Evolutionary conservation across 2,329 filamentous ascomycete species (phyloP).

Genomic region (Monosporascus ibericus): DNA sequence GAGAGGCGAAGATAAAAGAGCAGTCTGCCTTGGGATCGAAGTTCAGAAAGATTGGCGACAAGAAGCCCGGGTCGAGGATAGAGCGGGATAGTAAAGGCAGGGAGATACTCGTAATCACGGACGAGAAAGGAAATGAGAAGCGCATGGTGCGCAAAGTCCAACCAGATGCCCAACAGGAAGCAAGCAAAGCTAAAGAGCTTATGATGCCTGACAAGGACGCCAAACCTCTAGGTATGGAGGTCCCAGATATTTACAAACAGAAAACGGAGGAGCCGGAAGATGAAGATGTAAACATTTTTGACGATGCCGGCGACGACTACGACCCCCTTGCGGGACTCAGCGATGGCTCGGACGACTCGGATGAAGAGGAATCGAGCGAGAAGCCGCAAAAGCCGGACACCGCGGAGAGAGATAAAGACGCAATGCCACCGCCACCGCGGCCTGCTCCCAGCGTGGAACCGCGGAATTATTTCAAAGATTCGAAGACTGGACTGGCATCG

Average conservation of each 20-base stretch:
- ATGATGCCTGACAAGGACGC: constrained; percentile 48
- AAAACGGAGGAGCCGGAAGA: constrained; percentile 44
- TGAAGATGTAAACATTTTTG: constrained; percentile 59
- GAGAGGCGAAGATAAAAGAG: constrained; percentile 49
- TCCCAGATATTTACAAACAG: constrained; percentile 53
- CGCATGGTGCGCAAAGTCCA: constrained; percentile 54
- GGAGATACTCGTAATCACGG: constrained; percentile 59
- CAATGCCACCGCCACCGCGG: constrained; percentile 42
- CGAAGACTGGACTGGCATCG: constrained; percentile 48
- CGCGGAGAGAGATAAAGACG: constrained; percentile 17
- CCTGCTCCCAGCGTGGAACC: constrained; percentile 29
- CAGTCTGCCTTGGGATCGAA: constrained; percentile 49
- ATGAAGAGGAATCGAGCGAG: constrained; percentile 25
- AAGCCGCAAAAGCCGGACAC: constrained; percentile 12
- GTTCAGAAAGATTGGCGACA: constrained; percentile 60
- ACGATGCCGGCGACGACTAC: constrained; percentile 60
- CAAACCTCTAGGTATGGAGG: constrained; percentile 59
- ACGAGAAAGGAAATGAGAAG: constrained; percentile 61
- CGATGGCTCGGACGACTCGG: constrained; percentile 33
- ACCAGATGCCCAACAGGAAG: constrained; percentile 27
- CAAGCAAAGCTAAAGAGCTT: constrained; percentile 34
- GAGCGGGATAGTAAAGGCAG: constrained; percentile 56
- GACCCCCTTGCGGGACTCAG: constrained; percentile 57
- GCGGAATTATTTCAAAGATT: constrained; percentile 58
- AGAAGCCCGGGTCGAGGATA: constrained; percentile 49